Conservation (phyloP, 78 protist genomes). For the Fonticula alba region DNA sequence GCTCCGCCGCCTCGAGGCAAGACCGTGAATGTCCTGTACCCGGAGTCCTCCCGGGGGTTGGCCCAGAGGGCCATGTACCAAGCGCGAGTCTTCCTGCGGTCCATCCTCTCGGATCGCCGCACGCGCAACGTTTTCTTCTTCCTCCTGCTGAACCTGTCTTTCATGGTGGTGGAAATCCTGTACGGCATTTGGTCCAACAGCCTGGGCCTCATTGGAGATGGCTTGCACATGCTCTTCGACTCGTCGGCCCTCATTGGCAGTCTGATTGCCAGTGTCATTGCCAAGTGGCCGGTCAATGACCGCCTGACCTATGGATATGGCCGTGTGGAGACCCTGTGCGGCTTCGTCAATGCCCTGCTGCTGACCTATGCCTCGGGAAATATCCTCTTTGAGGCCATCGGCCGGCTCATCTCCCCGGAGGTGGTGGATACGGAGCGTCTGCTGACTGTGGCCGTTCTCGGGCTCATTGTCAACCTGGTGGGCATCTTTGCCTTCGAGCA, state of each 20-base stretch:
- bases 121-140: constrained; percentile 9
- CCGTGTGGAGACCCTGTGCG: constrained; percentile 19
- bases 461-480: constrained; percentile 28
- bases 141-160: constrained; percentile 5
- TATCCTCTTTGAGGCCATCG: constrained; percentile 25
- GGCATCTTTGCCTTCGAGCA: constrained; percentile 22
- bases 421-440: constrained; percentile 6
- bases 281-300: constrained; percentile 7
- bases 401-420: constrained; percentile 23
- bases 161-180: constrained; percentile 26
- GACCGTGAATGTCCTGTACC: no score
- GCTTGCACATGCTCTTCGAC: constrained; percentile 44
- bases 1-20: no score
- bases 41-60: no score
- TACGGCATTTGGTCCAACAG: constrained; percentile 18
- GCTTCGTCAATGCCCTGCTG: constrained; percentile 18
- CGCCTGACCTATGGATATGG: constrained; percentile 21
- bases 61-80: no score
- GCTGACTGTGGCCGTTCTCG: constrained; percentile 27
- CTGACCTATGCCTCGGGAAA: constrained; percentile 5
- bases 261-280: constrained; percentile 3
- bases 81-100: no score
- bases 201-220: constrained; percentile 32
- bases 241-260: constrained; percentile 11
- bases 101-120: neutral